Evolutionary conservation across 805 yeast species (phyloP).

Genomic region (Cyberlindnera galapagoensis): DNA sequence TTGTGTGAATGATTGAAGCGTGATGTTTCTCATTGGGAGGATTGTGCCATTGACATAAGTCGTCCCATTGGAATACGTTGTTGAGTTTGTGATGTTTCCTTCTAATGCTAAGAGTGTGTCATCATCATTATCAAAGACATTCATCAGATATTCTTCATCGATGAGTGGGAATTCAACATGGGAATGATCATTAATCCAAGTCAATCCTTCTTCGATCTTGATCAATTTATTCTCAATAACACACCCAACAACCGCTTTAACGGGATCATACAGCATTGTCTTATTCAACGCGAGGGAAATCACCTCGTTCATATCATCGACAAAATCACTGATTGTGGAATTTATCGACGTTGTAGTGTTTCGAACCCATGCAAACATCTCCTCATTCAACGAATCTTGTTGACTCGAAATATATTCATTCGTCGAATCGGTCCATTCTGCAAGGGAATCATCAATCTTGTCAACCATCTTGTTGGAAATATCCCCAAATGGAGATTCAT

Average conservation of each 20-base stretch:
- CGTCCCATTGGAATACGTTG: slow-evolving; percentile 3
- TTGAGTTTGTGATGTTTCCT: too few relatives aligned
- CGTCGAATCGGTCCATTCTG: slow-evolving; percentile 48
- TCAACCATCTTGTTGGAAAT: slow-evolving; percentile 9
- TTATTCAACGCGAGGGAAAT: slow-evolving; percentile 55
- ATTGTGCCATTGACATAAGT: slow-evolving; percentile 2
- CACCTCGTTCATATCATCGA: slow-evolving; percentile 50
- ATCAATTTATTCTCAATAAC: slow-evolving; percentile 68
- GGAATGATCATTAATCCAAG: slow-evolving; percentile 70
- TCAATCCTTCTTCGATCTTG: slow-evolving; percentile 60
- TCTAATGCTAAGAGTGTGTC: too few relatives aligned
- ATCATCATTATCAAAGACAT: too few relatives aligned
- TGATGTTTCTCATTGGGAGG: too few relatives aligned
- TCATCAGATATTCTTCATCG: slow-evolving; percentile 27
- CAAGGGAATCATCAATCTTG: slow-evolving; percentile 28
- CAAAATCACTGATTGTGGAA: slow-evolving; percentile 50
- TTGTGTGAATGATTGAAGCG: too few relatives aligned
- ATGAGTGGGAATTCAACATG: slow-evolving; percentile 52
- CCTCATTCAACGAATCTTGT: slow-evolving; percentile 50
- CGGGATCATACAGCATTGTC: slow-evolving; percentile 59
- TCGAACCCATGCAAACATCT: slow-evolving; percentile 60
- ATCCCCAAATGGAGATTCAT: slow-evolving; percentile 12
- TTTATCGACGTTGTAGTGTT: slow-evolving; percentile 54
- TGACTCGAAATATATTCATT: slow-evolving; percentile 45
- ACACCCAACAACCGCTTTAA: slow-evolving; percentile 69